These are phyloP conservation scores for Suillus ampliporus DNA, from an alignment of 768 basidiomycete species.

Conservation along the genomic window DNA sequence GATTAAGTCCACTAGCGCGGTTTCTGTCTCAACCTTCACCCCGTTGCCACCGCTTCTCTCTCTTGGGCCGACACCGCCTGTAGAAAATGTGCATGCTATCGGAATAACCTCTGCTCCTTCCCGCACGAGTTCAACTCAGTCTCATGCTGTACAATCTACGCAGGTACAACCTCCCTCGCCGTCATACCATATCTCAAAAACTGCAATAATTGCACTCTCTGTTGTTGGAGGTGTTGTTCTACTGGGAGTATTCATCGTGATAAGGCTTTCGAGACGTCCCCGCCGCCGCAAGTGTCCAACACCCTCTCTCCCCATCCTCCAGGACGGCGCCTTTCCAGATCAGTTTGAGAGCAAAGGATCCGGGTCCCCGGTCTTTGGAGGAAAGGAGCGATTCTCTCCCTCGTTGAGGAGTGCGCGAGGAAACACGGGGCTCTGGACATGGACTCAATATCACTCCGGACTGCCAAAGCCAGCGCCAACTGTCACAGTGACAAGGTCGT, in stretches of 20 bases:
- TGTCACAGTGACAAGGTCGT: constrained; percentile 30
- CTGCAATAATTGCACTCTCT: constrained; percentile 57
- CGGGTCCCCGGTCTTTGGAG: constrained; percentile 80
- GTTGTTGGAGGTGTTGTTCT: constrained; percentile 57
- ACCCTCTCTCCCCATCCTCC: constrained; percentile 78
- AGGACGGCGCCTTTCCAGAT: constrained; percentile 56
- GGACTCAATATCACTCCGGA: constrained; percentile 58
- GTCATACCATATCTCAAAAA: constrained; percentile 50
- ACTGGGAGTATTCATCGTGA: constrained; percentile 51
- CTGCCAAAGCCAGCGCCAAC: constrained; percentile 34
- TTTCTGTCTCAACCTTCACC: constrained; percentile 26
- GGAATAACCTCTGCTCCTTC: constrained; percentile 18
- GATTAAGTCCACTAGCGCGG: constrained; percentile 6
- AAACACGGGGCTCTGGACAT: constrained; percentile 56
- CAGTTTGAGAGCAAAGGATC: constrained; percentile 48
- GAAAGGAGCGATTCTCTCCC: constrained; percentile 63
- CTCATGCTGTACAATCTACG: constrained; percentile 9
- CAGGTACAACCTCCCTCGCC: constrained; percentile 16
- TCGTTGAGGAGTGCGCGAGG: constrained; percentile 39
- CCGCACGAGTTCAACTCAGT: constrained; percentile 12
- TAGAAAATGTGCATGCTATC: not conserved
- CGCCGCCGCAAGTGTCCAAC: constrained; percentile 58
- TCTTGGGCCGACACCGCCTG: not conserved
- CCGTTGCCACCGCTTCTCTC: constrained; percentile 32
- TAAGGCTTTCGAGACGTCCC: constrained; percentile 56